Evolutionary conservation across 2,329 filamentous ascomycete species (phyloP).

Genomic region (Aureobasidium namibiae): DNA sequence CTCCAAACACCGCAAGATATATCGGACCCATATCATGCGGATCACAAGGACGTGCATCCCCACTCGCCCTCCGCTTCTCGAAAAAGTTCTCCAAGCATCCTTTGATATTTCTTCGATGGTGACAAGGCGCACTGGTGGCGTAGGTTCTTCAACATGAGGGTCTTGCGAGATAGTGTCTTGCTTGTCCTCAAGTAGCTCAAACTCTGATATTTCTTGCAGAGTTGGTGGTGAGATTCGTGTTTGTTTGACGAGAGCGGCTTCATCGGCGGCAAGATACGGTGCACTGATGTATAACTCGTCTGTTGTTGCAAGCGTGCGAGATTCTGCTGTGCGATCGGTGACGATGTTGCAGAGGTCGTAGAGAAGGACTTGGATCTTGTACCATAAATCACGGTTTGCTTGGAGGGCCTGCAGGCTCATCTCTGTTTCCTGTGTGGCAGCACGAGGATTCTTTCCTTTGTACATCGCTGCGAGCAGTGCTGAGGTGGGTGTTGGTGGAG

Average conservation of each 20-base stretch:
- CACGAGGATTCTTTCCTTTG: background rate
- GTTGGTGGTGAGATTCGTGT: background rate
- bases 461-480: background rate
- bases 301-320: background rate
- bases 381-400: background rate
- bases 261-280: background rate
- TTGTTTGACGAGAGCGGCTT: background rate
- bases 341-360: background rate
- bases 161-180: background rate
- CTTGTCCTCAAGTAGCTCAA: background rate
- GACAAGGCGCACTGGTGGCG: background rate
- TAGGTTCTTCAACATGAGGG: background rate
- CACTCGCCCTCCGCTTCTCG: constrained; percentile 16
- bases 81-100: constrained; percentile 13
- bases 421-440: background rate
- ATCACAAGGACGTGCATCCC: constrained; percentile 16
- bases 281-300: constrained; percentile 1
- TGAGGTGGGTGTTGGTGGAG: too few species aligned
- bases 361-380: background rate
- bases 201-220: background rate
- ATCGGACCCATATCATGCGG: constrained; percentile 18
- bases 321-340: background rate
- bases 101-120: constrained; percentile 14
- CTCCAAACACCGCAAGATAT: constrained; percentile 14
- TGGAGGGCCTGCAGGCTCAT: background rate